Conservation (phyloP, 768 basidiomycete genomes). For the Tylopilus rubrobrunneus region DNA sequence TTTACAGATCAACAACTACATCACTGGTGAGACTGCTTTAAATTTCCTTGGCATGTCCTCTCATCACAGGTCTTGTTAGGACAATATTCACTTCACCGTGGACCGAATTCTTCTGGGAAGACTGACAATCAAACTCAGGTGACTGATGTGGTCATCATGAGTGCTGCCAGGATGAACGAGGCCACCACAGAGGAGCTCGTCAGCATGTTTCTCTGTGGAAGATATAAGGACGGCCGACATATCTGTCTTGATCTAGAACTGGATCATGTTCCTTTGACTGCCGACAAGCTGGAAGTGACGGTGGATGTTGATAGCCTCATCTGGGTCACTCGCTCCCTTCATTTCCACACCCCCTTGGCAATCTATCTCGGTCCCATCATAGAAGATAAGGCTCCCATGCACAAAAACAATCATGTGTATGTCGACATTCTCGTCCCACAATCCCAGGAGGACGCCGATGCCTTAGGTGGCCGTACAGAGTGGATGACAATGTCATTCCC, state of each 20-base stretch:
- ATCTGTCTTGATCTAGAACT: slow-evolving; percentile 9
- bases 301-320: slow-evolving; percentile 19
- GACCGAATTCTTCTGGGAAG: no score
- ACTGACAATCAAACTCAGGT: no score
- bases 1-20: no score
- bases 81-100: no score
- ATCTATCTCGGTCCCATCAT: slow-evolving; percentile 1
- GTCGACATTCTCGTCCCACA: slow-evolving; percentile 10
- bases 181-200: no score
- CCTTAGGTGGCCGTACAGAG: neutral
- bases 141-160: no score
- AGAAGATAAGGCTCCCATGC: slow-evolving; percentile 5
- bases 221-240: neutral
- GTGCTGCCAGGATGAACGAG: no score
- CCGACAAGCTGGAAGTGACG: neutral
- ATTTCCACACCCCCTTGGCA: neutral
- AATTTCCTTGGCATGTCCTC: no score
- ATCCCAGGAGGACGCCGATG: slow-evolving; percentile 3
- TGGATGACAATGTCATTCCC: slow-evolving; percentile 9
- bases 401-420: slow-evolving; percentile 18
- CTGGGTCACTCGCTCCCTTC: slow-evolving; percentile 6
- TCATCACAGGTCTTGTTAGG: no score
- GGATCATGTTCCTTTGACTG: neutral
- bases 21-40: no score
- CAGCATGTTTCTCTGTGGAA: no score